Evolutionary conservation across 1,284 basidiomycete species (phyloP), one percentile per base, ranked within the genome.

Genomic region (Neonothopanus nambi): DNA sequence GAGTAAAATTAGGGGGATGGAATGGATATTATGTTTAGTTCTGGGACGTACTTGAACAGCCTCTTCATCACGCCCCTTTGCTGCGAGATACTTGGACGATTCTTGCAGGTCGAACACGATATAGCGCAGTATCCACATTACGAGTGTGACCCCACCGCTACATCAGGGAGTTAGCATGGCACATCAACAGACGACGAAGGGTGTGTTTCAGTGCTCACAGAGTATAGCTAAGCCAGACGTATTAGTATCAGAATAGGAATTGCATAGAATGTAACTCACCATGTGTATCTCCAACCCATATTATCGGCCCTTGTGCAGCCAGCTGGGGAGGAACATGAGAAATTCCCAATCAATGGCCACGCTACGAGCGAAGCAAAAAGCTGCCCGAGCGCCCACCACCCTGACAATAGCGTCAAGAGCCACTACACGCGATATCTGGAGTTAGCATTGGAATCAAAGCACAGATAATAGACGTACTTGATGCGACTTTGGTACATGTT

Each of bases 361-460:
- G 75, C 71, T 23, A 84, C 70, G 38, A 82, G 61, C 23, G 77
- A 79, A 12, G 77, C 78, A 26, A 80, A 60, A 15, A 84, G 68
- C 59, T 83, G 82, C 1, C 84, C 85, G 18, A 85, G 61, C 15
- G 81, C 80, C 85, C 85, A 87, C 77, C 81, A 86, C 24, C 78
- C 73, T 8, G 81, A 84, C 0, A 87, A 73, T n/a, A 87, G 69
- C 0, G 84, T 87, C 41, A 87, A 67, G 35, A 82, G 77, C 77
- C 80, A 85, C 74, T 33, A 9, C 3, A 13, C n/a, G n/a, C n/a
- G 13, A 8, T 8, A 11, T 33, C 30, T 33, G 13, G 12, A 26
- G 18, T 40, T 23, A 48, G 35, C 12, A n/a, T n/a, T 38, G 6
- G n/a, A 18, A 11, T 11, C 7, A 51, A 24, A 38, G n/a, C 13